Base-by-base conservation (phyloP, 2,329 filamentous ascomycete genomes). In the Chrysosporium queenslandicum region DNA sequence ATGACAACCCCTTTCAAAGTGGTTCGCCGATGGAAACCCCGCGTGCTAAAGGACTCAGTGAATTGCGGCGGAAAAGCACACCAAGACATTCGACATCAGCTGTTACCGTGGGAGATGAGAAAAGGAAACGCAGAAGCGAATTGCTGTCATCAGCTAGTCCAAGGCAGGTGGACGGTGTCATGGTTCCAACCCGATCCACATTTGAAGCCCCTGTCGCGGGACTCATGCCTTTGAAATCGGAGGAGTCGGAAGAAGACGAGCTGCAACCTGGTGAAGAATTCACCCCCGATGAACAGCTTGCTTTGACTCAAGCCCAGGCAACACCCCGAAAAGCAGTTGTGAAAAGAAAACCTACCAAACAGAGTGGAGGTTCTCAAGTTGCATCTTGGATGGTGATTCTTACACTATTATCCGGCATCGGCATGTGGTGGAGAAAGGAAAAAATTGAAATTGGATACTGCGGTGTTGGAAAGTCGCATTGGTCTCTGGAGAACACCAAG, bases 371-470 rank as follows among this genome's bases (percentile, higher is more conserved):
- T 4, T 74, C 73, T 53, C 78, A 79, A 54, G 80, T 80, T 0
- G 83, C 87, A 14, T 74, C 91, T 2, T 81, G 81, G 66, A 79
- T 89, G 4, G 74, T 96, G 1, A 66, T 91, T 2, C 65, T 86
- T 18, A 82, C 85, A 0, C 70, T 92, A 8, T 67, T 92, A 5
- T 78, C 78, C 29, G 81, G 84, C 0, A 87, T 94, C 58, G 85
- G 77, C 27, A 80, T 80, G 7, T 92, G 90, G 79, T 98, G 90
- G 73, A 78, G 91, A 46, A 87, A 95, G 65, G 92, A 98, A 69
- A 97, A 97, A 75, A 74, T 95, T n/a, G 85, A 87, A 14, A 87
- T 97, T 18, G 92, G 94, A 30, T 98, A 94, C 65, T 98, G 92
- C 65, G 89, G 90, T 11, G 79, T 94, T 50, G 92, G 86, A 21